Conservation (phyloP, 495 filamentous ascomycete species). For the Podospora pseudoanserina region DNA sequence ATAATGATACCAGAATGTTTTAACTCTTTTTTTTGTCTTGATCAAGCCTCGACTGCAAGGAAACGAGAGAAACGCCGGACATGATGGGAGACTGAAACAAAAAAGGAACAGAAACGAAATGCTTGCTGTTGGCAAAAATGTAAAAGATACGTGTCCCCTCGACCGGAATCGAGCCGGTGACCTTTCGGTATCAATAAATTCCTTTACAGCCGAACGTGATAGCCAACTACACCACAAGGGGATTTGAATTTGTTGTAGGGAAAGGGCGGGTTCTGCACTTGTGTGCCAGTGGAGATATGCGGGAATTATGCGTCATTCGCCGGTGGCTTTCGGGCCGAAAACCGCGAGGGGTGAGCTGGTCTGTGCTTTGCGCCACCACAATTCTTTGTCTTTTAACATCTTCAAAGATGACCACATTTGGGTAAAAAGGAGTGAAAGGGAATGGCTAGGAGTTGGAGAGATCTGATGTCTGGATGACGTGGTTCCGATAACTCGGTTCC, state of each 20-base stretch:
- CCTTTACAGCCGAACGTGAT: slow-evolving; percentile 32
- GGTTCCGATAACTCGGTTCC: background rate
- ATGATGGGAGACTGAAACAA: background rate
- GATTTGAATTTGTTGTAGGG: background rate
- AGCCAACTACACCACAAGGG: slow-evolving; percentile 31
- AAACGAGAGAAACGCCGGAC: too few relatives aligned
- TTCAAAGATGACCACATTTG: background rate
- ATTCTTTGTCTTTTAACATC: background rate
- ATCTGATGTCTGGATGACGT: background rate
- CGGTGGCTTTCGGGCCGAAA: background rate
- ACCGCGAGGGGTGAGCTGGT: background rate
- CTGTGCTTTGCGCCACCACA: background rate
- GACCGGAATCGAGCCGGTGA: slow-evolving; percentile 34
- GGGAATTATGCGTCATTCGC: background rate
- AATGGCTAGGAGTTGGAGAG: background rate
- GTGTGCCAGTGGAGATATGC: background rate
- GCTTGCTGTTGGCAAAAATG: background rate
- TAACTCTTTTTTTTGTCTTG: too few relatives aligned
- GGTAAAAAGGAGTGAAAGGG: background rate
- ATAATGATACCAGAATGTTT: background rate
- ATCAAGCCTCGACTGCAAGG: too few relatives aligned
- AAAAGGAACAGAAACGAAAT: background rate
- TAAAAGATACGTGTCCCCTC: slow-evolving; percentile 22
- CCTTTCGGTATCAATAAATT: slow-evolving; percentile 27
- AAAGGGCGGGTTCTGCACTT: background rate